Evolutionary conservation across 805 yeast genomes (phyloP), one percentile per base, ranked within the genome.

Genomic region (Ogataea siamensis): DNA sequence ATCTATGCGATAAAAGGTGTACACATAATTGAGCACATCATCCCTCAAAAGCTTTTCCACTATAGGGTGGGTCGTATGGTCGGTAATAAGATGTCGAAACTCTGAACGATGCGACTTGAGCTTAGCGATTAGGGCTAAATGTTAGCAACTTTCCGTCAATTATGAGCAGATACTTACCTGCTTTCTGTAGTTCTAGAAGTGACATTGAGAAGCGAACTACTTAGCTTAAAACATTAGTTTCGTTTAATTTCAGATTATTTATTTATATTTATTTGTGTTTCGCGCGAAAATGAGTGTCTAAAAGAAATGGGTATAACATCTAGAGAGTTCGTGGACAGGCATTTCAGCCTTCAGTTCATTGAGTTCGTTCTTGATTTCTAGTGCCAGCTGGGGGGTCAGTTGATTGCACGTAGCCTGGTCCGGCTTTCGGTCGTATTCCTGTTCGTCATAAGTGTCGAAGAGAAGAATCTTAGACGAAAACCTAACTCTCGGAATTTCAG

Each of bases 351-450:
- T 89, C 55, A 88, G 64, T 37, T 70, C 73, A 61, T 93, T 89
- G 57, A 91, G 67, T 61, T 91, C 98, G 25, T 82, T 84, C 62
- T 81, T 83, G 51, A 91, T 87, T 61, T 76, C 78, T 59, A 86
- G 88, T 0, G 97, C 96, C 56, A 88, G 64, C 40, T 73, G 70
- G 5, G 97, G 96, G 1, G 96, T 88, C 58, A 88, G 69, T 56
- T 83, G 87, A 61, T 89, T 87, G 64, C 97, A 91, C 2, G 97
- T 88, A 3, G 95, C 95, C 19, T 80, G 70, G 46, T 88, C 97
- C 0, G 97, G 96, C 47, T 81, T 87, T 53, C 99, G 78, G 60
- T 91, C 97, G 60, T 91, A 91, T 48, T 85, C 96, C 13, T 75
- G 80, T 24, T 80, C 80, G 42, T 81, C 74, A 60, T 83, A 87